phyloP scores from a whole-genome alignment of 2,329 filamentous ascomycete species.

The Reticulascus tulasneorum region DNA sequence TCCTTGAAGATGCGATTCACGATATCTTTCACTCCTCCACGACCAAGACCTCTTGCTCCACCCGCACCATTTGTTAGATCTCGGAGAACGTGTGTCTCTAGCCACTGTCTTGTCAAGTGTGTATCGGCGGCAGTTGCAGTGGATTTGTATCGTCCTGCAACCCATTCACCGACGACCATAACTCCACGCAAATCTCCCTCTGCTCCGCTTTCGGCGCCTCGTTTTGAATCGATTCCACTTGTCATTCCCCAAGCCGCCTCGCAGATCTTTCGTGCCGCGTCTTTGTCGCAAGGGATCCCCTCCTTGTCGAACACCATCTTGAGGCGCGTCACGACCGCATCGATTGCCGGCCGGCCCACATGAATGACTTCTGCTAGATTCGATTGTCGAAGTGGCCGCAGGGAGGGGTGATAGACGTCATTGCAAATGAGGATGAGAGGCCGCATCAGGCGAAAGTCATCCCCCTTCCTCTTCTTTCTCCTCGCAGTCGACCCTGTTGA shows the following conservation, averaged over 20 bases:
- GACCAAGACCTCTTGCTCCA: constrained; percentile 65
- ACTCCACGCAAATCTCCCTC: constrained; percentile 74
- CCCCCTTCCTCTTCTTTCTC: constrained; percentile 67
- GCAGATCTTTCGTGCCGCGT: constrained; percentile 80
- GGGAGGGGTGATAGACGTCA: constrained; percentile 87
- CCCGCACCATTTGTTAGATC: constrained; percentile 68
- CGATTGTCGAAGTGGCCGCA: constrained; percentile 82
- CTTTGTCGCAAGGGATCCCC: constrained; percentile 80
- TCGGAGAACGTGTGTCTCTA: constrained; percentile 66
- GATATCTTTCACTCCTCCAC: constrained; percentile 70
- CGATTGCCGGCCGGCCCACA: constrained; percentile 81
- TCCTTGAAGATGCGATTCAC: constrained; percentile 75
- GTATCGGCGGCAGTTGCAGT: constrained; percentile 32
- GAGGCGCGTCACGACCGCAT: constrained; percentile 77
- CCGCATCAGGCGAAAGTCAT: constrained; percentile 81
- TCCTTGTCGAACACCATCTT: constrained; percentile 85
- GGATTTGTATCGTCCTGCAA: constrained; percentile 65
- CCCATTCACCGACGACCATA: constrained; percentile 86
- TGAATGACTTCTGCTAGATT: constrained; percentile 85
- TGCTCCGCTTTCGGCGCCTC: constrained; percentile 63
- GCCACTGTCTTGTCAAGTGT: constrained; percentile 68
- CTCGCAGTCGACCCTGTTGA: constrained; percentile 23
- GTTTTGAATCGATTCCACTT: constrained; percentile 64
- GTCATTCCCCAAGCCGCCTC: constrained; percentile 80
- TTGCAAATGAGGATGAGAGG: constrained; percentile 95